These are phyloP conservation scores for Suhomyces xylopsoci DNA, from an alignment of 805 yeast species.

Conservation along the genomic window DNA sequence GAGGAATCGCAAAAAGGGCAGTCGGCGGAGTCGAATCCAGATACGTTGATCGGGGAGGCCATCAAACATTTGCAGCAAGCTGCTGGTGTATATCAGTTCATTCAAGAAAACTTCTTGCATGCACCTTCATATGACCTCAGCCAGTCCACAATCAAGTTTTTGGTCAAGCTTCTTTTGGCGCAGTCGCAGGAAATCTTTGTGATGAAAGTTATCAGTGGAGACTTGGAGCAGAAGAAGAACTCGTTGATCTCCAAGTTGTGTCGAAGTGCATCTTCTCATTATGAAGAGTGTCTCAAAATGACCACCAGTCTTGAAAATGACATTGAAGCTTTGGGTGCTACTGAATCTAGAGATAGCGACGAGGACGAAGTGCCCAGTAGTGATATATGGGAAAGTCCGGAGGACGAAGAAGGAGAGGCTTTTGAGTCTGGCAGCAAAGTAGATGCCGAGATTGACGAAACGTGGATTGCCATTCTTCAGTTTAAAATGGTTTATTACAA, in stretches of 20 bases:
- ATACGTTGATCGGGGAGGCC: conserved; percentile 52
- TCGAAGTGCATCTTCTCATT: conserved; percentile 55
- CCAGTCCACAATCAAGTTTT: conserved; percentile 63
- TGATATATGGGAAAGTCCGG: conserved; percentile 2
- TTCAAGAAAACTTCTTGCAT: conserved; percentile 79
- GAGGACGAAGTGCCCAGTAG: conserved; percentile 6
- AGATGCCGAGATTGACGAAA: conserved; percentile 28
- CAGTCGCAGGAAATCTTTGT: conserved; percentile 88
- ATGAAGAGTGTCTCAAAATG: conserved; percentile 48
- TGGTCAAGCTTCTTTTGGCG: conserved; percentile 67
- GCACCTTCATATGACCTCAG: conserved; percentile 81
- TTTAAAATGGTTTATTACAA: conserved; percentile 55
- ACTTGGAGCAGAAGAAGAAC: conserved; percentile 51
- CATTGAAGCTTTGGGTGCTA: conserved; percentile 1
- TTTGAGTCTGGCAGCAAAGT: conserved; percentile 13
- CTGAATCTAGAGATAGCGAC: conserved; percentile 5
- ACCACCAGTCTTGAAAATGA: conserved; percentile 26
- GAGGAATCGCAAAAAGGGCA: conserved; percentile 19
- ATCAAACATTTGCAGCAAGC: conserved; percentile 66
- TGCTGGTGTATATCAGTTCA: conserved; percentile 70
- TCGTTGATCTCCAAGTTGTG: conserved; percentile 76
- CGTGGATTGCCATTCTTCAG: conserved; percentile 52
- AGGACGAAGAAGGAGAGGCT: conserved; percentile 1
- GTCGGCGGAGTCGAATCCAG: conserved; percentile 10
- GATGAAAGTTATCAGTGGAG: conserved; percentile 53